These are phyloP conservation scores for Claviceps pazoutovae DNA, from an alignment of 2,329 filamentous ascomycete genomes.

Conservation along the genomic window DNA sequence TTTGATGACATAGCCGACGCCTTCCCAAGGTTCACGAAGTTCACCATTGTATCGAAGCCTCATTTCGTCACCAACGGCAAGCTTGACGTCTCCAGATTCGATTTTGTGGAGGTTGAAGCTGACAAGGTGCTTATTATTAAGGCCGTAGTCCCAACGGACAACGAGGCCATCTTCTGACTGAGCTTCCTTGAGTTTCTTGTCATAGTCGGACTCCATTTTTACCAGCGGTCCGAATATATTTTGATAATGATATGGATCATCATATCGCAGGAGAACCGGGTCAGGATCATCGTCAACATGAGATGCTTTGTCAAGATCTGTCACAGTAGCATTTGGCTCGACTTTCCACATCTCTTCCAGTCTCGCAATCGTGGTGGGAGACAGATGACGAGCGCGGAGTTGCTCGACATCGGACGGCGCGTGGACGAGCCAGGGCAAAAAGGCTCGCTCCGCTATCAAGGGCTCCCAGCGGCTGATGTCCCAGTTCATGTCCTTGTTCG, in stretches of 20 bases:
- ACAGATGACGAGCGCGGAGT: conserved; percentile 82
- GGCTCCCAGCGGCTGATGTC: conserved; percentile 97
- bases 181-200: conserved; percentile 95
- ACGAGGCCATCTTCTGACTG: conserved; percentile 93
- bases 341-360: conserved; percentile 99
- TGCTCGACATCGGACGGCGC: conserved; percentile 88
- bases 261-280: conserved; percentile 83
- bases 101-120: conserved; percentile 95
- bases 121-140: conserved; percentile 95
- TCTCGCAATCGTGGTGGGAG: conserved; percentile 88
- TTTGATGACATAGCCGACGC: conserved; percentile 97
- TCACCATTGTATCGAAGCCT: conserved; percentile 92
- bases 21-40: conserved; percentile 83
- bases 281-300: conserved; percentile 91
- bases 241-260: conserved; percentile 96
- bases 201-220: conserved; percentile 98
- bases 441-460: conserved; percentile 90
- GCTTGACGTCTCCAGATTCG: conserved; percentile 92
- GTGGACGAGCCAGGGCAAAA: conserved; percentile 83
- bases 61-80: conserved; percentile 98
- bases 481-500: conserved; percentile 99
- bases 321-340: conserved; percentile 73
- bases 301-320: conserved; percentile 80
- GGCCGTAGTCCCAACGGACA: conserved; percentile 84
- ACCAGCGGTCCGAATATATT: conserved; percentile 96